These are phyloP conservation scores for Carpinus viminea DNA, from an alignment of 306 rosid genomes.

Conservation along the genomic window DNA sequence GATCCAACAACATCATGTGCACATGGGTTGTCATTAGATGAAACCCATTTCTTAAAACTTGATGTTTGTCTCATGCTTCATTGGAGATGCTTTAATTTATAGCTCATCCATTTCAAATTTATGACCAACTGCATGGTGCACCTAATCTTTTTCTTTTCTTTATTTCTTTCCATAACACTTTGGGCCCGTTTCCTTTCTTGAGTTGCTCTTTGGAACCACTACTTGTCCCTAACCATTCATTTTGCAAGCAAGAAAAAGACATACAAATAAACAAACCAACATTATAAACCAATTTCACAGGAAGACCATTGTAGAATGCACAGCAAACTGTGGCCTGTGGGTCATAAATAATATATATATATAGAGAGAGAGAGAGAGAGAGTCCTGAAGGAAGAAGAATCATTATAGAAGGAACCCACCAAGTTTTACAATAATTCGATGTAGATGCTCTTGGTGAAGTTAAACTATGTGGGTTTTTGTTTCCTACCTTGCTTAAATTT, in stretches of 20 bases:
- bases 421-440: neutral
- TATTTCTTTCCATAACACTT: neutral
- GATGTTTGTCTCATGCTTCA: neutral
- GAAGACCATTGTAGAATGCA: too few relatives aligned
- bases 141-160: neutral
- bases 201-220: neutral
- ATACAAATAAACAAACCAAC: neutral
- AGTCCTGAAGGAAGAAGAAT: neutral
- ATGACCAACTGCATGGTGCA: neutral
- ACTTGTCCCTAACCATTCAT: neutral
- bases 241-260: neutral
- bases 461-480: neutral
- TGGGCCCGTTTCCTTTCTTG: neutral
- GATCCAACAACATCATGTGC: constrained; percentile 24
- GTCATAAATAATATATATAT: too few relatives aligned
- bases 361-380: too few relatives aligned
- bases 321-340: too few relatives aligned
- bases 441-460: neutral
- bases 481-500: neutral
- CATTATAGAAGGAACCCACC: neutral
- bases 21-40: constrained; percentile 10
- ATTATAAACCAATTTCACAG: too few relatives aligned
- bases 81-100: neutral
- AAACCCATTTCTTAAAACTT: neutral
- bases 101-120: constrained; percentile 15